A percentile compares a stretch with the other conserved stretches of the same genome.
Evolutionary conservation across 1,284 basidiomycete genomes (phyloP).

Genomic region (Marasmius fiardii): DNA sequence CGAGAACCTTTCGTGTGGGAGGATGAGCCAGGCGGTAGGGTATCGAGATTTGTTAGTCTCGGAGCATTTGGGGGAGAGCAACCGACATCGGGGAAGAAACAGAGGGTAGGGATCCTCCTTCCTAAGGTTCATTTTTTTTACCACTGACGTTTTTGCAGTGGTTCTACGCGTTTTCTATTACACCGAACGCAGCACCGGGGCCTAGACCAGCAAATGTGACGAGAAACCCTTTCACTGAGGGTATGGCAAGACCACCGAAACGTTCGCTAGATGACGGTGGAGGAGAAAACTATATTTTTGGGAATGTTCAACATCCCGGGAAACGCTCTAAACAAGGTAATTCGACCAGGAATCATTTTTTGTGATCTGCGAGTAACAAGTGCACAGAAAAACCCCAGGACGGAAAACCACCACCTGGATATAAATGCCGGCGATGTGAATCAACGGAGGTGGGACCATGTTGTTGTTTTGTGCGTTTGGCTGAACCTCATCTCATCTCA

Average conservation of each 20-base stretch:
- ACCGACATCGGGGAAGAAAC: conserved; percentile 65
- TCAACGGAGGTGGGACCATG: conserved; percentile 56
- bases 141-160: conserved; percentile 28
- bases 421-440: conserved; percentile 76
- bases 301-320: conserved; percentile 47
- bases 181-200: conserved; percentile 26
- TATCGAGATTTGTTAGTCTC: conserved; percentile 79
- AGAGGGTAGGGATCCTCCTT: conserved; percentile 55
- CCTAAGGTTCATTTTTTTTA: background rate
- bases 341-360: conserved; percentile 15
- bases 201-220: conserved; percentile 66
- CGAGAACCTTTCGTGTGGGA: conserved; percentile 87
- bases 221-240: conserved; percentile 66
- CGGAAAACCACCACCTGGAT: conserved; percentile 63
- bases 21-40: conserved; percentile 56
- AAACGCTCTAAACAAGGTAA: conserved; percentile 57
- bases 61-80: conserved; percentile 76
- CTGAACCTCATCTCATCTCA: conserved; percentile 27
- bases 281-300: conserved; percentile 68
- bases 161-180: conserved; percentile 51
- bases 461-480: conserved; percentile 10
- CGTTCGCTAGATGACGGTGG: conserved; percentile 43
- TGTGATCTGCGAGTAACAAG: background rate
- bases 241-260: conserved; percentile 41
- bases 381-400: conserved; percentile 34